A percentile compares a stretch with the other conserved stretches of the same genome.
These are phyloP conservation scores for Acanthamoeba culbertsoni DNA, from an alignment of 208 protist genomes.

Conservation along the genomic window DNA sequence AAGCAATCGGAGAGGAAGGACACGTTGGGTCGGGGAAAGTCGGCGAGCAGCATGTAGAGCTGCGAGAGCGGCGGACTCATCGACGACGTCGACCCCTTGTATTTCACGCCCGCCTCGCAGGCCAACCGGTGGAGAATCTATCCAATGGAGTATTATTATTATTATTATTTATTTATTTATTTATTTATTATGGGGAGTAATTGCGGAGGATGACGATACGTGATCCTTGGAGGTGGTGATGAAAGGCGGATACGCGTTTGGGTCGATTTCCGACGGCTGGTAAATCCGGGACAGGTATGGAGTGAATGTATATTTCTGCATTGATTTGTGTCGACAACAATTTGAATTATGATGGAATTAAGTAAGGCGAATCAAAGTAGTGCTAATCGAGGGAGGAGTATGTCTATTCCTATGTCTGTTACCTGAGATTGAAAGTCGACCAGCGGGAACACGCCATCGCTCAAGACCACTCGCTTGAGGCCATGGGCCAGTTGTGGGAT, in stretches of 20 bases:
- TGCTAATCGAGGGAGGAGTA: too few relatives aligned
- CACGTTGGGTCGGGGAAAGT: constrained; percentile 40
- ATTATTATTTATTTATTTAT: too few relatives aligned
- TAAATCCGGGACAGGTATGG: constrained; percentile 52
- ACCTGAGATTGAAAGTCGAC: not conserved
- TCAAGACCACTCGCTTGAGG: not conserved
- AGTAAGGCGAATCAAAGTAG: too few relatives aligned
- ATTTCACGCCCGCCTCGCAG: not conserved
- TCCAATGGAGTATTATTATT: too few relatives aligned
- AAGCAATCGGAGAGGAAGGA: constrained; percentile 25
- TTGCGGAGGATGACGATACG: too few relatives aligned
- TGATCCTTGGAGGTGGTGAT: constrained; percentile 52
- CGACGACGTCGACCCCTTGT: constrained; percentile 58
- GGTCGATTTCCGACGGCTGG: constrained; percentile 63
- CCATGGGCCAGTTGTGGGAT: not conserved
- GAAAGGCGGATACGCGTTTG: constrained; percentile 50
- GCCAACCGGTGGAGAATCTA: constrained; percentile 43
- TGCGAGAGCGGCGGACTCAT: constrained; percentile 49
- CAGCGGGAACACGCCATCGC: not conserved
- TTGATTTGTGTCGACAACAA: too few relatives aligned
- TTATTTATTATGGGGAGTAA: too few relatives aligned
- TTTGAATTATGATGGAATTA: too few relatives aligned
- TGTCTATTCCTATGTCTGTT: too few relatives aligned
- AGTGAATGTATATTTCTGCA: not conserved
- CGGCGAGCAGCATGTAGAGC: constrained; percentile 54